Evolutionary conservation across 2,329 filamentous ascomycete genomes (phyloP).

Genomic region (Cercospora sp.): DNA sequence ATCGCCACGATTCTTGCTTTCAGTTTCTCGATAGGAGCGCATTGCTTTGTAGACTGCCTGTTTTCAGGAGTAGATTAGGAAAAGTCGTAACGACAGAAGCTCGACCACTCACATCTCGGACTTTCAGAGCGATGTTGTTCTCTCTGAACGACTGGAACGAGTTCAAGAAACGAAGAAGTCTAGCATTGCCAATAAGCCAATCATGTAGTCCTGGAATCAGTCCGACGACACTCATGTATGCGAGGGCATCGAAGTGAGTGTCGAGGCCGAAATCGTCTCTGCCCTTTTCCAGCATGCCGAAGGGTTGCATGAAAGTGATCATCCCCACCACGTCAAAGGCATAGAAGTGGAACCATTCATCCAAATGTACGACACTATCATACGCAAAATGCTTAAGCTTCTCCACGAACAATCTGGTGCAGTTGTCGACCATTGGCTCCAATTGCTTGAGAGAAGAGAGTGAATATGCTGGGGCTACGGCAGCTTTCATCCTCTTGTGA

Average conservation of each 20-base stretch:
- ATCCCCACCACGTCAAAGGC: constrained; percentile 27
- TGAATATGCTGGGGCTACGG: constrained; percentile 25
- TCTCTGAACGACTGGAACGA: background rate
- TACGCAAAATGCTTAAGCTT: background rate
- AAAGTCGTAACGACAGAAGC: background rate
- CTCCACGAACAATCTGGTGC: constrained; percentile 62
- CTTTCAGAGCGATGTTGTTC: background rate
- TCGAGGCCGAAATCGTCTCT: constrained; percentile 14
- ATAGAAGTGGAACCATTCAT: constrained; percentile 18
- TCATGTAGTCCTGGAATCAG: background rate
- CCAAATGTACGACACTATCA: constrained; percentile 7
- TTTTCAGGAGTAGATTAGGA: background rate
- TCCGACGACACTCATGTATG: constrained; percentile 3
- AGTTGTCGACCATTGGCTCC: constrained; percentile 74
- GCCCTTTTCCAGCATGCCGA: constrained; percentile 25
- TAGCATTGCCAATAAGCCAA: constrained; percentile 1
- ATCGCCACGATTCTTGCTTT: background rate
- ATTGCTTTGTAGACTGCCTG: constrained; percentile 1
- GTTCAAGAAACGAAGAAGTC: background rate
- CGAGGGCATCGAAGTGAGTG: constrained; percentile 1
- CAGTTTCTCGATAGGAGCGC: background rate
- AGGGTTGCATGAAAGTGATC: constrained; percentile 22
- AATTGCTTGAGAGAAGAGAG: constrained; percentile 72
- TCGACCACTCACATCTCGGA: background rate
- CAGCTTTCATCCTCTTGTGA: constrained; percentile 27